Conservation (phyloP, 805 yeast species). For the Candida silvatica region DNA sequence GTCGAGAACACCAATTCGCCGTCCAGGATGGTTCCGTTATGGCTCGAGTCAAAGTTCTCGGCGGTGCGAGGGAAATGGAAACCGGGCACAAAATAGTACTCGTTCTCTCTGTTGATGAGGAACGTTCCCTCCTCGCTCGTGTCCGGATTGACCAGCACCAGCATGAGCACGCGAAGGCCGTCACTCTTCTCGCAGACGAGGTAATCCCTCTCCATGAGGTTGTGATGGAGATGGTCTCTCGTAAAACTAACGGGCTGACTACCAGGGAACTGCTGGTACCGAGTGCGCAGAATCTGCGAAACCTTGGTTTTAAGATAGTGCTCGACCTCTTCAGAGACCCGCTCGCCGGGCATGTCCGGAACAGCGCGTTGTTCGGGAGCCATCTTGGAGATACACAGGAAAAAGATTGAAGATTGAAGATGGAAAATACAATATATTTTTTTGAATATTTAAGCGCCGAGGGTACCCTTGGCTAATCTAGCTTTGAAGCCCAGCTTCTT, state of each 20-base stretch:
- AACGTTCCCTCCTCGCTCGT: conserved; percentile 83
- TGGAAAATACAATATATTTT: background rate
- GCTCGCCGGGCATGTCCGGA: conserved; percentile 82
- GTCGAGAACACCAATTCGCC: conserved; percentile 84
- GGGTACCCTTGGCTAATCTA: too few species aligned
- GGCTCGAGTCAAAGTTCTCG: conserved; percentile 47
- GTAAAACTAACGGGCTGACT: conserved; percentile 94
- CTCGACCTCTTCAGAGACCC: conserved; percentile 65
- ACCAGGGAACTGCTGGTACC: conserved; percentile 67
- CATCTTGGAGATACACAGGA: conserved; percentile 3
- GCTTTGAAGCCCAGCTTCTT: too few species aligned
- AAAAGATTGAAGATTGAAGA: background rate
- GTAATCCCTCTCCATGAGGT: conserved; percentile 65
- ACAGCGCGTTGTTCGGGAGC: conserved; percentile 43
- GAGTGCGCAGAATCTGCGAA: conserved; percentile 49
- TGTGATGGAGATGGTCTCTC: conserved; percentile 55
- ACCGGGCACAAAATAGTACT: conserved; percentile 71
- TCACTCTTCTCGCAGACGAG: conserved; percentile 95
- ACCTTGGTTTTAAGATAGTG: conserved; percentile 61
- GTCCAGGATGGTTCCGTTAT: conserved; percentile 84
- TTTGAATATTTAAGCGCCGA: too few species aligned
- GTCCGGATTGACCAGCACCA: conserved; percentile 49
- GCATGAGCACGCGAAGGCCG: conserved; percentile 79
- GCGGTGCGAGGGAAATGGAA: conserved; percentile 68
- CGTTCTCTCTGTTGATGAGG: conserved; percentile 81